These are phyloP conservation scores for Purpureocillium lavendulum DNA, from an alignment of 2,329 filamentous ascomycete genomes.

Conservation along the genomic window DNA sequence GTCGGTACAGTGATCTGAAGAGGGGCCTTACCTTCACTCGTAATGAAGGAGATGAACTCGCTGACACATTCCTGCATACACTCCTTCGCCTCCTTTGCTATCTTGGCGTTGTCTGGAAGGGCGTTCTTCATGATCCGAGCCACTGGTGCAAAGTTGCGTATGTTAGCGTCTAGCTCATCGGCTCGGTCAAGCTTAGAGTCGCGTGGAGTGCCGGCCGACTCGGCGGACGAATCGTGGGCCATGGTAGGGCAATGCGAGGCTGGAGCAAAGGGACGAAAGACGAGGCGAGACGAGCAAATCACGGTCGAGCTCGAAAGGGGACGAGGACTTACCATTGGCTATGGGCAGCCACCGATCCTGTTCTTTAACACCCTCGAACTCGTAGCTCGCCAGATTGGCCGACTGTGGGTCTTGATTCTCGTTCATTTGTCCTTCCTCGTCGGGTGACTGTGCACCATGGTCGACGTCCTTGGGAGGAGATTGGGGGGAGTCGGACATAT, in stretches of 20 bases:
- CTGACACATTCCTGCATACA: slow-evolving; percentile 99
- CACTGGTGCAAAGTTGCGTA: slow-evolving; percentile 90
- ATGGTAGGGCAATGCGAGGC: slow-evolving; percentile 37
- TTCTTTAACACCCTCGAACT: slow-evolving; percentile 95
- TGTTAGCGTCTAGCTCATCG: slow-evolving; percentile 76
- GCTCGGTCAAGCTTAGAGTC: slow-evolving; percentile 38
- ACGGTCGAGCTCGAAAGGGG: slow-evolving; percentile 30
- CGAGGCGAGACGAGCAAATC: slow-evolving; percentile 25
- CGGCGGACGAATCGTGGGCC: slow-evolving; percentile 49
- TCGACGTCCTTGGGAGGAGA: slow-evolving; percentile 94
- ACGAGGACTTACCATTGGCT: slow-evolving; percentile 86
- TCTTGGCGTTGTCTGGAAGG: slow-evolving; percentile 95
- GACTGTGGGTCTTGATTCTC: slow-evolving; percentile 71
- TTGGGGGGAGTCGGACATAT: slow-evolving; percentile 84
- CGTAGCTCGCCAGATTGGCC: slow-evolving; percentile 62
- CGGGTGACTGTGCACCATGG: slow-evolving; percentile 83
- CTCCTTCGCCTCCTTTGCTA: slow-evolving; percentile 97
- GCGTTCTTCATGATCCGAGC: slow-evolving; percentile 99
- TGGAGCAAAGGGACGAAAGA: slow-evolving; percentile 6
- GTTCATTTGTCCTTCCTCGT: slow-evolving; percentile 93
- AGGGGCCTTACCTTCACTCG: slow-evolving; percentile 74
- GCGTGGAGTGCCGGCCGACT: slow-evolving; percentile 39
- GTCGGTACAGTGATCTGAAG: background rate
- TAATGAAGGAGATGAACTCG: slow-evolving; percentile 99
- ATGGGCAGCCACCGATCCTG: slow-evolving; percentile 99